These are phyloP conservation scores for Excoecaria agallocha DNA, from an alignment of 345 rosid species.

Conservation along the genomic window DNA sequence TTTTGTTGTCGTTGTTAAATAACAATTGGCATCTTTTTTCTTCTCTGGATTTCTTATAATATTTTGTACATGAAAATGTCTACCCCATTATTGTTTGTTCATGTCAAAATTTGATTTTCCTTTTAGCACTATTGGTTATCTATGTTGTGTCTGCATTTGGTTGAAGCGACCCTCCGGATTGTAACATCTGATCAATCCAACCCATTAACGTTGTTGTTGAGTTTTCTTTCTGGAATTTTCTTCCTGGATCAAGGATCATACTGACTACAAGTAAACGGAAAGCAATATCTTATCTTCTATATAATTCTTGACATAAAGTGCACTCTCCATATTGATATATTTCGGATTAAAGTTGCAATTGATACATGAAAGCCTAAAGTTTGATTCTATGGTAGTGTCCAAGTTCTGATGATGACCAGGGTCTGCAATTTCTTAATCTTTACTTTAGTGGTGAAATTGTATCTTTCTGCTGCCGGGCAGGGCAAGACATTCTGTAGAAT, in stretches of 20 bases:
- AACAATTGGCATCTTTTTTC: no score
- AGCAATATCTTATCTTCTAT: background rate
- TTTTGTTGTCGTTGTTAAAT: background rate
- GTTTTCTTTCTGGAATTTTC: background rate
- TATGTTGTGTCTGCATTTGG: background rate
- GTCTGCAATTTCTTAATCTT: background rate
- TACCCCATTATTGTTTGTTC: no score
- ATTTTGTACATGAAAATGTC: no score
- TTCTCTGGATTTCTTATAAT: no score
- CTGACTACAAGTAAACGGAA: background rate
- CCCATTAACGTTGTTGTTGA: background rate
- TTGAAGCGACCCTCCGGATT: background rate
- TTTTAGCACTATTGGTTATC: background rate
- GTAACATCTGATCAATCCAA: background rate
- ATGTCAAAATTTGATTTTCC: no score
- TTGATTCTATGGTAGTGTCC: background rate
- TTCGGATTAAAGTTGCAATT: background rate
- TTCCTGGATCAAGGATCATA: background rate
- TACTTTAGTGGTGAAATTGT: conserved; percentile 16
- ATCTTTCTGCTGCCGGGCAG: conserved; percentile 22
- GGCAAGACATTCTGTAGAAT: conserved; percentile 19
- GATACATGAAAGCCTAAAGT: background rate
- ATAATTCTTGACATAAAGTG: background rate
- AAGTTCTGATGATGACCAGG: background rate
- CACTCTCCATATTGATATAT: background rate